phyloP scores from a whole-genome alignment of 139 green algal species.

The Deuterostichococcus epilithicus region DNA sequence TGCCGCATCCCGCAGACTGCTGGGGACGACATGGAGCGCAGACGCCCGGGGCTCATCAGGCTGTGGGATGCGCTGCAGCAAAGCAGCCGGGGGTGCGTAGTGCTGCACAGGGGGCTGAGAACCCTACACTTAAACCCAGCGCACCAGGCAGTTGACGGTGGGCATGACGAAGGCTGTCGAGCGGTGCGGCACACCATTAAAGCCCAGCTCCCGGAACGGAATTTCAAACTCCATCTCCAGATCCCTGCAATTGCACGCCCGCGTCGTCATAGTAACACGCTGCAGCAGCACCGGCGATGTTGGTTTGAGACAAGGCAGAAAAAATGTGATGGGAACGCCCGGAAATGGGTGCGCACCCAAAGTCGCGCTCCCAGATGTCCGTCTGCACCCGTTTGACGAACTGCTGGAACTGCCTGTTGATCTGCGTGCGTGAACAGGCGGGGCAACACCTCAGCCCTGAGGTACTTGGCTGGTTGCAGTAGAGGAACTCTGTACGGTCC shows the following conservation, averaged over 20 bases:
- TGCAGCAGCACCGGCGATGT: background rate
- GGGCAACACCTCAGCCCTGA: no score
- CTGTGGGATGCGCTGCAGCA: no score
- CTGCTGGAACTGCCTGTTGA: constrained; percentile 82
- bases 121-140: no score
- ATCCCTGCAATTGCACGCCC: constrained; percentile 30
- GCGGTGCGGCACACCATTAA: constrained; percentile 84
- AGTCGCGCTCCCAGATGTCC: constrained; percentile 76
- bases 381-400: constrained; percentile 79
- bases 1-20: no score
- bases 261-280: background rate
- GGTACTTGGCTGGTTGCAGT: no score
- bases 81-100: no score
- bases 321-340: no score
- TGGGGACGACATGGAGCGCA: no score
- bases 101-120: no score
- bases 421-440: constrained; percentile 32
- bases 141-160: constrained; percentile 91
- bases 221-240: constrained; percentile 96
- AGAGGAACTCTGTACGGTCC: no score
- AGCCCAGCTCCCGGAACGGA: constrained; percentile 94
- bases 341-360: constrained; percentile 32
- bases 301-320: no score
- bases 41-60: no score
- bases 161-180: constrained; percentile 84